Percentiles rank a stretch among this genome's conserved stretches.
These are phyloP conservation scores for Scopulariopsis brevicaulis DNA, from an alignment of 2,329 filamentous ascomycete genomes.

Conservation along the genomic window DNA sequence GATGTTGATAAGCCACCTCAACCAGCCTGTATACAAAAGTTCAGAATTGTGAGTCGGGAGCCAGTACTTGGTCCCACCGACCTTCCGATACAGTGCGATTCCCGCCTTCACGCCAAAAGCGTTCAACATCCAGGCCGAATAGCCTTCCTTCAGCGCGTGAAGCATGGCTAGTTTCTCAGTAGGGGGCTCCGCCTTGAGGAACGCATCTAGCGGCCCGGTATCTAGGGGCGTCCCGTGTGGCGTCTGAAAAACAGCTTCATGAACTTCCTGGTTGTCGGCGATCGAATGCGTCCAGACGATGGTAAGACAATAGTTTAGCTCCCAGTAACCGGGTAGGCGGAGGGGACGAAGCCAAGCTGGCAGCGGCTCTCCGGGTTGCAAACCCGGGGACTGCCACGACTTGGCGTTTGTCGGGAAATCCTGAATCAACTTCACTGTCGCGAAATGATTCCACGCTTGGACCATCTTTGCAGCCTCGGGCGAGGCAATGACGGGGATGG, in stretches of 20 bases:
- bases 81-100: conserved; percentile 10
- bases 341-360: conserved; percentile 12
- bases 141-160: conserved; percentile 13
- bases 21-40: conserved; percentile 8
- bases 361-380: conserved; percentile 11
- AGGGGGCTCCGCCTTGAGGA: conserved; percentile 9
- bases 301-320: conserved; percentile 11
- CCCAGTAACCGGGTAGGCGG: conserved; percentile 7
- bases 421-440: conserved; percentile 8
- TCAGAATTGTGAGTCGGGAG: conserved; percentile 8
- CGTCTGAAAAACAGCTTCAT: conserved; percentile 11
- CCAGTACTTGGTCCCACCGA: conserved; percentile 12
- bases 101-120: conserved; percentile 7
- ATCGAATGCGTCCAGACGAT: conserved; percentile 12
- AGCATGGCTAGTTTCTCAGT: conserved; percentile 13
- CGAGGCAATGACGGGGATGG: conserved; percentile 12
- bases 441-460: conserved; percentile 11
- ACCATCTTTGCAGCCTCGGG: conserved; percentile 6
- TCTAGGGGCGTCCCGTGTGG: conserved; percentile 12
- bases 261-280: conserved; percentile 2
- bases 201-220: conserved; percentile 9
- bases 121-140: conserved; percentile 5
- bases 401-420: conserved; percentile 1
- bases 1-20: conserved; percentile 9
- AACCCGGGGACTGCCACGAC: conserved; percentile 8